Evolutionary conservation across 768 basidiomycete genomes (phyloP).

Genomic region (Russula vinacea): DNA sequence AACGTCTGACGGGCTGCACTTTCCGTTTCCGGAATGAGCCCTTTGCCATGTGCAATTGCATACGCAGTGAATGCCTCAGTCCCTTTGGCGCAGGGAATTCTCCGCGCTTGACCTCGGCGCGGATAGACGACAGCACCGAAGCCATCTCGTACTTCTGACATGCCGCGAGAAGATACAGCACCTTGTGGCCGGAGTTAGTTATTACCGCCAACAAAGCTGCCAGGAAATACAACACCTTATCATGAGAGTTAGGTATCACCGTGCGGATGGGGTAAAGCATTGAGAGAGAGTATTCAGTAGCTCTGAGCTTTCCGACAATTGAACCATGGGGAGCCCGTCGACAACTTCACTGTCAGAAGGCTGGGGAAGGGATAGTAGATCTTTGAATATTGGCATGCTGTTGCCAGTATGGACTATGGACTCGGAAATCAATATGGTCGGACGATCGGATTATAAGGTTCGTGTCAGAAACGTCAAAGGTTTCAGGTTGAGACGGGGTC

Average conservation of each 20-base stretch:
- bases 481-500: neutral
- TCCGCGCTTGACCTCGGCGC: neutral
- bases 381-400: conserved; percentile 12
- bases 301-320: conserved; percentile 9
- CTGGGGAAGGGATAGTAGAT: conserved; percentile 24
- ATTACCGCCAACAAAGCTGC: conserved; percentile 10
- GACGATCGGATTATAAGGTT: conserved; percentile 12
- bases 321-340: conserved; percentile 5
- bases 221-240: conserved; percentile 9
- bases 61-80: neutral
- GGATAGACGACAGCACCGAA: neutral
- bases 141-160: neutral
- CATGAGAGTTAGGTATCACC: conserved; percentile 7
- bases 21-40: neutral
- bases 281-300: conserved; percentile 15
- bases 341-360: neutral
- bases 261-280: conserved; percentile 15
- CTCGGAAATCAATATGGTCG: conserved; percentile 10
- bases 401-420: conserved; percentile 15
- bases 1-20: neutral
- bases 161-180: neutral
- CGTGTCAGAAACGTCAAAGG: neutral
- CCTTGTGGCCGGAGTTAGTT: neutral
- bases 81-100: neutral
- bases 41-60: neutral